A percentile compares a stretch with the other conserved stretches of the same genome.
These are phyloP conservation scores for Fusarium brevicatenulatum DNA, from an alignment of 2,329 filamentous ascomycete species.

Conservation along the genomic window DNA sequence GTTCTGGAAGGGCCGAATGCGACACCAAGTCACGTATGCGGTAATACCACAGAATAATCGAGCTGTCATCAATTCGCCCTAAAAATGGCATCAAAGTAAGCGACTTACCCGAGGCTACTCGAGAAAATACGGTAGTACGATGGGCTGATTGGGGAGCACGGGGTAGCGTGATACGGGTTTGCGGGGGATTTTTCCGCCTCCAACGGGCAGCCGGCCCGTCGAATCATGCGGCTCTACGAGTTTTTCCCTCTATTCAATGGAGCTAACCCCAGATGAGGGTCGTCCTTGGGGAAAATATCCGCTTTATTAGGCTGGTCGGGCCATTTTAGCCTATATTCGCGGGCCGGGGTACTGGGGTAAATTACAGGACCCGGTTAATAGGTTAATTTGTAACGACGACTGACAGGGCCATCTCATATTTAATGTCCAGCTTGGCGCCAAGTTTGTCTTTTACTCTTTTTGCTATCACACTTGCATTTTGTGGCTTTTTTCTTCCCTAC, in stretches of 20 bases:
- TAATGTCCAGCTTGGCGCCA: slow-evolving; percentile 13
- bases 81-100: slow-evolving; percentile 1
- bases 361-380: slow-evolving; percentile 6
- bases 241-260: neutral
- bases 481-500: neutral
- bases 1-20: slow-evolving; percentile 13
- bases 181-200: neutral
- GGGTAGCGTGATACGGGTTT: neutral
- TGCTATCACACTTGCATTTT: neutral
- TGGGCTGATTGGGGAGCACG: slow-evolving; percentile 13
- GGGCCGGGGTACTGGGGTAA: neutral
- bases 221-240: neutral
- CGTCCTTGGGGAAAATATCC: neutral
- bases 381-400: neutral
- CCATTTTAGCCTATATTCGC: slow-evolving; percentile 5
- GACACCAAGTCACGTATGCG: slow-evolving; percentile 10
- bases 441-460: neutral
- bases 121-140: slow-evolving; percentile 4
- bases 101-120: slow-evolving; percentile 16
- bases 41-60: neutral
- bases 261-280: neutral
- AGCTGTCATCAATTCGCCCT: neutral
- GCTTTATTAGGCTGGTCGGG: neutral
- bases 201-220: slow-evolving; percentile 12
- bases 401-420: neutral